Evolutionary conservation across 1,284 basidiomycete species (phyloP), one percentile per base, ranked within the genome.

Genomic region (Tausonia pullulans): DNA sequence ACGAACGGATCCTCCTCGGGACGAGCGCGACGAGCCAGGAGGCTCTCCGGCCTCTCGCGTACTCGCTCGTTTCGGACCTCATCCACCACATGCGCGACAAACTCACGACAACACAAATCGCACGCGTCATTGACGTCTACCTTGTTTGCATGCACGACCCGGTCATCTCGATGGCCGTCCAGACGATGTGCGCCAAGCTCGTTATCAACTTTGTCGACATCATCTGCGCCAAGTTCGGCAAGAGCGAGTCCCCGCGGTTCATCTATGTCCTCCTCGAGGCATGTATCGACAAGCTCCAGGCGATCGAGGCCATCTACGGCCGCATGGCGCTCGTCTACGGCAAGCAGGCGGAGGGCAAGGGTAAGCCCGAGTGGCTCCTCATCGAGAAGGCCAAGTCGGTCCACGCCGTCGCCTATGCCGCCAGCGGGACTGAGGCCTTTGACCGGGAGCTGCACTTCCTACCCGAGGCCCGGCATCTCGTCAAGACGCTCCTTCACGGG

Each of bases 171-270:
- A 87, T 84, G 68, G 86, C 83, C 63, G 85, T 95, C 50, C 93
- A 98, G 74, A 90, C 90, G 13, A 83, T 98, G 77, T 93, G 90
- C 69, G 88, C 88, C 67, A 98, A 98, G 77, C 86, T 97, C 75
- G 85, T 98, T 71, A 88, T 92, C 72, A 91, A 88, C 68, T 81
- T 97, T 48, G 83, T 91, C 61, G 96, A 98, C 69, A 84, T 86
- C 55, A 87, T 96, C 62, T 78, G 87, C 16, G 75, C 79, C 55
- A 92, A 93, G 75, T 87, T 87, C 58, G 83, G 85, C 11, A 78
- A 83, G 45, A 81, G 83, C 65, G 85, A 80, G 65, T 85, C 89
- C 4, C 82, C 83, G 4, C 80, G 81, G 65, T 79, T 93, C 46
- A 77, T 97, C 48, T 79, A 79, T 57, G 81, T 83, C 59, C 86